A percentile compares a stretch with the other conserved stretches of the same genome.
phyloP scores from a whole-genome alignment of 1,284 basidiomycete genomes.

The Irpex lacteus region DNA sequence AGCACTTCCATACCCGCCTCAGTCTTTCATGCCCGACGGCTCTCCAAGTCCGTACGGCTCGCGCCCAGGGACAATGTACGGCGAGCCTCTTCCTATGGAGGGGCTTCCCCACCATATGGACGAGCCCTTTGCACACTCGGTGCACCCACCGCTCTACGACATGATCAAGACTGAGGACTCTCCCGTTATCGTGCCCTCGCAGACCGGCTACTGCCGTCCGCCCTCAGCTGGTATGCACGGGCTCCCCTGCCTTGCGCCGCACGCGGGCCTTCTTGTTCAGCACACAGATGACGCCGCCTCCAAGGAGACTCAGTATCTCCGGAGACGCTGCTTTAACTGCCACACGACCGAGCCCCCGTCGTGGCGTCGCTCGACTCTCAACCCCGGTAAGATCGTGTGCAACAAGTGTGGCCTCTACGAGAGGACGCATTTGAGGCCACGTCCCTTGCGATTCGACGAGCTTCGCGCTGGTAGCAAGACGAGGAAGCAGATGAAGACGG shows the following conservation, averaged over 20 bases:
- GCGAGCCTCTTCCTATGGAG: conserved; percentile 38
- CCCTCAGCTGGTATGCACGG: conserved; percentile 33
- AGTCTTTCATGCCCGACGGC: conserved; percentile 32
- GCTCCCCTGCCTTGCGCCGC: conserved; percentile 48
- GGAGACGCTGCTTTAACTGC: conserved; percentile 82
- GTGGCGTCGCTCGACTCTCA: conserved; percentile 81
- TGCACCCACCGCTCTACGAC: conserved; percentile 45
- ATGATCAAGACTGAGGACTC: conserved; percentile 64
- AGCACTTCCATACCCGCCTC: conserved; percentile 38
- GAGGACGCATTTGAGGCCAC: conserved; percentile 76
- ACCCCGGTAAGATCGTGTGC: conserved; percentile 86
- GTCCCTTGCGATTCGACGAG: conserved; percentile 81
- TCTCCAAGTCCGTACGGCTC: conserved; percentile 30
- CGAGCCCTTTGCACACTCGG: conserved; percentile 32
- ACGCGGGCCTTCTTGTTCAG: conserved; percentile 65
- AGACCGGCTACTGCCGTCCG: conserved; percentile 41
- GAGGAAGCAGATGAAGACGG: conserved; percentile 54
- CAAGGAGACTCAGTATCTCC: conserved; percentile 84
- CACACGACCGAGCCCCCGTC: conserved; percentile 84
- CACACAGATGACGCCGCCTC: conserved; percentile 85
- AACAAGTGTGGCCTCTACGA: conserved; percentile 88
- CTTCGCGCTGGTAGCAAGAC: conserved; percentile 77
- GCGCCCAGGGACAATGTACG: conserved; percentile 37
- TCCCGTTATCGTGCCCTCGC: conserved; percentile 60
- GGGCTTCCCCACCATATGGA: conserved; percentile 37